Base-by-base conservation (phyloP, 1,139 yeast species). In the Yamadazyma oceani region DNA sequence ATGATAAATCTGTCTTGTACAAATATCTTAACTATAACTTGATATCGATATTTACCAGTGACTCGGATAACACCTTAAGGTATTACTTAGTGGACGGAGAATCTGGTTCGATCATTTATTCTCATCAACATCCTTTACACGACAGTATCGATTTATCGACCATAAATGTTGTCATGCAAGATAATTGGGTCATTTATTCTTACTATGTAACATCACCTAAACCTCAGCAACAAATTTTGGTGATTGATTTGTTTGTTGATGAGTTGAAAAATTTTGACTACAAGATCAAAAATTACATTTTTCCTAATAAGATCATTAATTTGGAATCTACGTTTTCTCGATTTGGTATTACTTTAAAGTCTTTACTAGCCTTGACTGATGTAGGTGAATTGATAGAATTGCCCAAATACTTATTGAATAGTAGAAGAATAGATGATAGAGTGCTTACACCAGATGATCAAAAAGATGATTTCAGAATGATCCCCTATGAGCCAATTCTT, bases 121-220 rank as follows among this genome's bases (percentile, higher is more conserved):
- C 76, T 2, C 69, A 69, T 15, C 51, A 59, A 19, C 78, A 74
- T 50, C 58, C 69, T 45, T 70, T 67, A 8, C 54, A 58, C 16
- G 74, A 69, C 29, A 60, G 67, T 2, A 52, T 71, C 14, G 73
- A 67, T 33, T 35, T 43, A 5, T 37, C 39, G 2, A 67, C 77
- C 1, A 52, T 87, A 14, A 68, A 73, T 19, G 53, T 87, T 26
- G 67, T 80, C 1, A 74, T 80, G 58, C 94, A 90, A 39, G 97
- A 92, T 54, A 82, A 89, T 58, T 90, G 95, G 88, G 65, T 88
- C 11, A 73, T 86, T 3, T 85, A 85, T 57, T 68, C 92, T 0
- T 86, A 77, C 55, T 77, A 73, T 55, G 68, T 80, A 36, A 57
- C 58, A 2, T 58, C 58, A 3, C 85, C 85, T 11, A 54, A 75